phyloP scores from a whole-genome alignment of 176 grass and related monocot genomes.

The Tillandsia fasciculata region DNA sequence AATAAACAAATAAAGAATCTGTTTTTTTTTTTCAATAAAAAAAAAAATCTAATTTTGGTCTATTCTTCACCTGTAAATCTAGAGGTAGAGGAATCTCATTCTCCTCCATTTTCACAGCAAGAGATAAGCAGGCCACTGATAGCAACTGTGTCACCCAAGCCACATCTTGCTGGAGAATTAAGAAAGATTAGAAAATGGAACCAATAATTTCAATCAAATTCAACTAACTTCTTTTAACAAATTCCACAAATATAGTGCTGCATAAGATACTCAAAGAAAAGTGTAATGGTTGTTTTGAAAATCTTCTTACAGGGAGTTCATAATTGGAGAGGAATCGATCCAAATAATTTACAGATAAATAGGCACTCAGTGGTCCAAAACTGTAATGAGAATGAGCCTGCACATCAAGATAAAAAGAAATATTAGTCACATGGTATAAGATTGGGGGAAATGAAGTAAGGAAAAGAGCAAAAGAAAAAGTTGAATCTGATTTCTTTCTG shows the following conservation, averaged over 20 bases:
- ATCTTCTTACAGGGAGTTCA: slow-evolving; percentile 57
- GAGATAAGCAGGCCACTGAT: slow-evolving; percentile 66
- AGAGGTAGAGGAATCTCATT: slow-evolving; percentile 41
- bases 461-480: slow-evolving; percentile 7
- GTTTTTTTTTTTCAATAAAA: neutral
- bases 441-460: slow-evolving; percentile 22
- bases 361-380: slow-evolving; percentile 74
- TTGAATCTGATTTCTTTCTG: slow-evolving; percentile 3
- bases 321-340: slow-evolving; percentile 73
- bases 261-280: neutral
- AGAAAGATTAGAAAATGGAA: slow-evolving; percentile 4
- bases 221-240: neutral
- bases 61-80: slow-evolving; percentile 61
- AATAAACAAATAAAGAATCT: neutral
- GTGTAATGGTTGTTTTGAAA: neutral
- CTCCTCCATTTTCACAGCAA: slow-evolving; percentile 88
- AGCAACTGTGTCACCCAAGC: slow-evolving; percentile 70
- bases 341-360: slow-evolving; percentile 75
- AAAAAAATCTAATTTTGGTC: neutral
- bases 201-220: slow-evolving; percentile 13
- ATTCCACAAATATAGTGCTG: neutral
- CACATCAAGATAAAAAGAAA: slow-evolving; percentile 28
- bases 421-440: slow-evolving; percentile 20
- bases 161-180: slow-evolving; percentile 46
- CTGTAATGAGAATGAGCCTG: slow-evolving; percentile 82